These are phyloP conservation scores for Sodiomyces alkalinus DNA, from an alignment of 2,329 filamentous ascomycete species.

Conservation along the genomic window DNA sequence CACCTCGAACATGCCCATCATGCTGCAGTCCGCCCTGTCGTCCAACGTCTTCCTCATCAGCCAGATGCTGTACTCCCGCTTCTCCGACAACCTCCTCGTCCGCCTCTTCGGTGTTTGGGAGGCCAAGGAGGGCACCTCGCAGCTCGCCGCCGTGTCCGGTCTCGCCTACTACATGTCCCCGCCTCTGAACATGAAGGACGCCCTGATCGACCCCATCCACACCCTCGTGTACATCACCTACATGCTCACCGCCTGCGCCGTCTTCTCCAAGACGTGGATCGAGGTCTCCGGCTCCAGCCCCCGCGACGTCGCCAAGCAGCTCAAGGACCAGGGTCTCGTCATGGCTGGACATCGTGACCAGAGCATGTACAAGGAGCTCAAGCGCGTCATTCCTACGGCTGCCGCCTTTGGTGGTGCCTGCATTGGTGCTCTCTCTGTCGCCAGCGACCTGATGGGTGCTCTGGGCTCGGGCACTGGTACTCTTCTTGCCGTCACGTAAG, in stretches of 20 bases:
- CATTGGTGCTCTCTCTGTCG: conserved; percentile 93
- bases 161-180: conserved; percentile 99
- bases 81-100: conserved; percentile 97
- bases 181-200: conserved; percentile 92
- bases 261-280: conserved; percentile 99
- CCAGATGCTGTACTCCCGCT: conserved; percentile 98
- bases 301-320: conserved; percentile 95
- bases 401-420: conserved; percentile 97
- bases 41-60: conserved; percentile 99
- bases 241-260: conserved; percentile 93
- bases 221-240: conserved; percentile 90
- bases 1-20: conserved; percentile 99
- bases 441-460: conserved; percentile 88
- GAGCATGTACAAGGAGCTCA: conserved; percentile 99
- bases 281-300: conserved; percentile 97
- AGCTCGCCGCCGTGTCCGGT: conserved; percentile 86
- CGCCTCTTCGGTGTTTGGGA: conserved; percentile 98
- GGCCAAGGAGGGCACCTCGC: conserved; percentile 85
- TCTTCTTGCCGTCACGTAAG: conserved; percentile 93
- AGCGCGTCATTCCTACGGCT: conserved; percentile 96
- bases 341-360: conserved; percentile 99
- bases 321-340: conserved; percentile 98
- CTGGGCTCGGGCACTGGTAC: conserved; percentile 96
- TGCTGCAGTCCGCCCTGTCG: conserved; percentile 96
- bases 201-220: conserved; percentile 91